phyloP scores from a whole-genome alignment of 2,329 filamentous ascomycete species.

The Fusarium zealandicum region DNA sequence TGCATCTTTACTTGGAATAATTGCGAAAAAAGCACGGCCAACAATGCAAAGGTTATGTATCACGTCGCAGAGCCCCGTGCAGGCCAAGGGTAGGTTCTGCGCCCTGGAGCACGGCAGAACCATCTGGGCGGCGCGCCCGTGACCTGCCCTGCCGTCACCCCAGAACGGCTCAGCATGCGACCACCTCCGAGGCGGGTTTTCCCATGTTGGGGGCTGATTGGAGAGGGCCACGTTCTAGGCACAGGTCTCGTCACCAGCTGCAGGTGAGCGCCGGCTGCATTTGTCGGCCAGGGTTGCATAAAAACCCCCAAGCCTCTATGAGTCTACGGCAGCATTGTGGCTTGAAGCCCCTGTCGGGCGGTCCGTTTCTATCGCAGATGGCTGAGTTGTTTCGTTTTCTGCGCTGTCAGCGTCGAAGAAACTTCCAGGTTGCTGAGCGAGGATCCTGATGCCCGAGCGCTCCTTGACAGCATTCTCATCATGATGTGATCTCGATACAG shows the following conservation, averaged over 20 bases:
- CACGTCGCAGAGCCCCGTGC: conserved; percentile 22
- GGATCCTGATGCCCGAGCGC: not conserved
- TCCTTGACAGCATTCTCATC: not conserved
- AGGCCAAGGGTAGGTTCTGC: conserved; percentile 33
- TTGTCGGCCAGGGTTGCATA: conserved; percentile 21
- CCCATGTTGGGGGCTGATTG: conserved; percentile 28
- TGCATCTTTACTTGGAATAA: not conserved
- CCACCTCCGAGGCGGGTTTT: conserved; percentile 23
- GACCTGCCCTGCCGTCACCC: conserved; percentile 37
- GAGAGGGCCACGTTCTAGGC: conserved; percentile 25
- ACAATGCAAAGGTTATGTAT: conserved; percentile 23
- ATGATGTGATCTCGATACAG: not conserved
- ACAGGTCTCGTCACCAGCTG: conserved; percentile 27
- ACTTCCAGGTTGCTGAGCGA: not conserved
- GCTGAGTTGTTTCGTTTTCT: conserved; percentile 22
- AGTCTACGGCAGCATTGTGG: conserved; percentile 27
- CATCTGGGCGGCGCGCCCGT: conserved; percentile 33
- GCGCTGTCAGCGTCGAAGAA: conserved; percentile 19
- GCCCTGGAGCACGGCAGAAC: conserved; percentile 15
- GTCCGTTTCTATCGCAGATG: conserved; percentile 26
- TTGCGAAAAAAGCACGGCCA: conserved; percentile 10
- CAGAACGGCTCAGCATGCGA: conserved; percentile 38
- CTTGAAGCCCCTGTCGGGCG: conserved; percentile 29
- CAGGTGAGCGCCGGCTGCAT: conserved; percentile 7
- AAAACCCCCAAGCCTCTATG: conserved; percentile 22